These are phyloP conservation scores for Brassica balearica DNA, from an alignment of 441 rosid species.

Conservation along the genomic window DNA sequence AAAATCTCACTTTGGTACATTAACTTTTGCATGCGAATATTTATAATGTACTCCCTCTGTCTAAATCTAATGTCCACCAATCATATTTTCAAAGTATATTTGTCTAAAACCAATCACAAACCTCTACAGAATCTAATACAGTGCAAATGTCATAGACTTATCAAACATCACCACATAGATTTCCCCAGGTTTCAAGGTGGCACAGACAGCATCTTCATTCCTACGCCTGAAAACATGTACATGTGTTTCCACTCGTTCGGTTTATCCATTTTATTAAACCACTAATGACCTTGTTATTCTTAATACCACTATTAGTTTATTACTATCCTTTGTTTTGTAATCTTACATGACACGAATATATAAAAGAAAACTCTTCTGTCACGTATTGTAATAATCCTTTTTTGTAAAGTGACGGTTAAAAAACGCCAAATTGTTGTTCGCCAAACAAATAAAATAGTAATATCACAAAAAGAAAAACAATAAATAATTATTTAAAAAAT, in stretches of 20 bases:
- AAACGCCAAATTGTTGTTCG: slow-evolving; percentile 31
- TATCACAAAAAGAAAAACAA: background rate
- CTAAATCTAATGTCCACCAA: background rate
- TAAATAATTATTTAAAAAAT: background rate
- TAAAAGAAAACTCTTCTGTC: background rate
- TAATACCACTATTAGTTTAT: background rate
- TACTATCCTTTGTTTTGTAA: background rate
- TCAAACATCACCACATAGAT: slow-evolving; percentile 18
- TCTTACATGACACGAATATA: slow-evolving; percentile 1
- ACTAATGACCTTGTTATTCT: background rate
- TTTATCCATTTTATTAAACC: background rate
- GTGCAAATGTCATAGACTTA: background rate
- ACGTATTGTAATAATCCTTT: background rate
- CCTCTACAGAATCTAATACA: slow-evolving; percentile 24
- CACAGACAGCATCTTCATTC: slow-evolving; percentile 16
- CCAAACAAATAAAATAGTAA: slow-evolving; percentile 12
- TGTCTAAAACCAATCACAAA: slow-evolving; percentile 31
- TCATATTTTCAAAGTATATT: background rate
- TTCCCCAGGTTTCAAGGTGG: slow-evolving; percentile 23
- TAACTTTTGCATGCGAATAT: slow-evolving; percentile 29
- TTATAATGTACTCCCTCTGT: background rate
- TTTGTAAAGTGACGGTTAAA: slow-evolving; percentile 28
- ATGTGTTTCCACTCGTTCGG: slow-evolving; percentile 19
- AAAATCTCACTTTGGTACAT: slow-evolving; percentile 33
- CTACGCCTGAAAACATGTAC: slow-evolving; percentile 34